A percentile compares a stretch with the other conserved stretches of the same genome.
Evolutionary conservation across 352 stramenopile species (phyloP).

Genomic region (Globisporangium rhizosaccharum): DNA sequence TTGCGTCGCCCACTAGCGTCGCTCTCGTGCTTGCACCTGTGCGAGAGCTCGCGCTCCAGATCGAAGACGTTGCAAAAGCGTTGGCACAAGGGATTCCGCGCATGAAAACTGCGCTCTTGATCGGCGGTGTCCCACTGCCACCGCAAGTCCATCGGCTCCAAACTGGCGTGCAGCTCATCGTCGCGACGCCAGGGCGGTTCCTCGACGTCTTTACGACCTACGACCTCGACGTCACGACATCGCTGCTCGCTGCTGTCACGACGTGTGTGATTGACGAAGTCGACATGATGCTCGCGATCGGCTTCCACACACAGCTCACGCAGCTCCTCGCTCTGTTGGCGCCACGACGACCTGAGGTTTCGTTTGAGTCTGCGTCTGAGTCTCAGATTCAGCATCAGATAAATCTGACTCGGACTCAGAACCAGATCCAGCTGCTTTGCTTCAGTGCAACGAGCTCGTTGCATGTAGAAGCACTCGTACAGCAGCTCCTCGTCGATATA

Average conservation of each 20-base stretch:
- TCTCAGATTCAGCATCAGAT: neutral
- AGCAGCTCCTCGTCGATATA: constrained; percentile 15
- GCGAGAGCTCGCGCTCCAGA: constrained; percentile 70
- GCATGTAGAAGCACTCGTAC: constrained; percentile 35
- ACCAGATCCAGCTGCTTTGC: constrained; percentile 42
- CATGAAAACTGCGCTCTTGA: constrained; percentile 65
- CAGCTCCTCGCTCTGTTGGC: constrained; percentile 40
- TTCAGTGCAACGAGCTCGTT: constrained; percentile 53
- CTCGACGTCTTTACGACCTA: constrained; percentile 36
- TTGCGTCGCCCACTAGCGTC: constrained; percentile 13
- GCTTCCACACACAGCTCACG: constrained; percentile 43
- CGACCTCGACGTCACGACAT: neutral
- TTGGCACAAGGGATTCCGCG: constrained; percentile 46
- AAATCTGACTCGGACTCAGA: too few species aligned
- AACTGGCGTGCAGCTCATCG: constrained; percentile 51
- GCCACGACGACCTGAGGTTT: neutral
- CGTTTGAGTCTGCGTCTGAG: neutral
- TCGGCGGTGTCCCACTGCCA: constrained; percentile 61
- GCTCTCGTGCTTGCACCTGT: constrained; percentile 56
- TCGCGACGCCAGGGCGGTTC: constrained; percentile 61
- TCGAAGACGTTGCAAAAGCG: constrained; percentile 51
- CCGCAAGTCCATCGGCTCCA: constrained; percentile 59
- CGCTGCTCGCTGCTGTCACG: constrained; percentile 25
- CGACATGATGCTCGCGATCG: constrained; percentile 63
- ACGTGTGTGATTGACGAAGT: constrained; percentile 72